These are phyloP conservation scores for Cytospora piceae DNA, from an alignment of 2,329 filamentous ascomycete species.

Conservation along the genomic window DNA sequence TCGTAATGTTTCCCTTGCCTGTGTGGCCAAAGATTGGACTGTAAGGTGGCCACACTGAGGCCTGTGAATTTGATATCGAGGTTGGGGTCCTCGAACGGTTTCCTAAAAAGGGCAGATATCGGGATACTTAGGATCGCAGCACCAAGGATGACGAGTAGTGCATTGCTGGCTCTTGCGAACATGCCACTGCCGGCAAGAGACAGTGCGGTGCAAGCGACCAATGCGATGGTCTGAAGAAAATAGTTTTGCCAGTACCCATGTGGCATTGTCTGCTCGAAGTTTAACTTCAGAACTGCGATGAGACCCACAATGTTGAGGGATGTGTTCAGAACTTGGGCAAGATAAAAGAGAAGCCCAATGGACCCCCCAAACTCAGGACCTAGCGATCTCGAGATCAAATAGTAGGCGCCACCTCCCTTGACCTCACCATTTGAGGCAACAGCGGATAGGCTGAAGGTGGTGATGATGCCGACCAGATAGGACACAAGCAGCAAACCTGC, in stretches of 20 bases:
- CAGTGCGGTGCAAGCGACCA: slow-evolving; percentile 72
- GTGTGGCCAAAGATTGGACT: slow-evolving; percentile 75
- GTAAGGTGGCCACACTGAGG: slow-evolving; percentile 69
- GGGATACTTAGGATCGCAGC: slow-evolving; percentile 81
- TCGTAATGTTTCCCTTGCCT: slow-evolving; percentile 64
- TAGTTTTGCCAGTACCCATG: slow-evolving; percentile 79
- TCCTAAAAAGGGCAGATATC: slow-evolving; percentile 69
- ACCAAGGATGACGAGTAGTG: slow-evolving; percentile 70
- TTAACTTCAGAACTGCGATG: slow-evolving; percentile 79
- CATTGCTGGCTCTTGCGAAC: slow-evolving; percentile 81
- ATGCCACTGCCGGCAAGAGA: slow-evolving; percentile 80
- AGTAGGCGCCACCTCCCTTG: slow-evolving; percentile 85
- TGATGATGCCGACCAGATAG: slow-evolving; percentile 83
- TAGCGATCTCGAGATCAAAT: slow-evolving; percentile 82
- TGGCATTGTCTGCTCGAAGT: slow-evolving; percentile 69
- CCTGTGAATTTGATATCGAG: slow-evolving; percentile 78
- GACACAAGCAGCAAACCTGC: slow-evolving; percentile 72
- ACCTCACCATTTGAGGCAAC: slow-evolving; percentile 91
- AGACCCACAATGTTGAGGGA: slow-evolving; percentile 86
- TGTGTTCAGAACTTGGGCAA: slow-evolving; percentile 88
- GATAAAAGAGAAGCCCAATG: slow-evolving; percentile 85
- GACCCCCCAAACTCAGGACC: slow-evolving; percentile 89
- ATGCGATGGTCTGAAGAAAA: slow-evolving; percentile 71
- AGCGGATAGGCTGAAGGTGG: slow-evolving; percentile 82
- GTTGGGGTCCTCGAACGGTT: slow-evolving; percentile 67